Base-by-base conservation (phyloP, 192 early-diverging fungal genomes). In the Borealophlyctis nickersoniae region DNA sequence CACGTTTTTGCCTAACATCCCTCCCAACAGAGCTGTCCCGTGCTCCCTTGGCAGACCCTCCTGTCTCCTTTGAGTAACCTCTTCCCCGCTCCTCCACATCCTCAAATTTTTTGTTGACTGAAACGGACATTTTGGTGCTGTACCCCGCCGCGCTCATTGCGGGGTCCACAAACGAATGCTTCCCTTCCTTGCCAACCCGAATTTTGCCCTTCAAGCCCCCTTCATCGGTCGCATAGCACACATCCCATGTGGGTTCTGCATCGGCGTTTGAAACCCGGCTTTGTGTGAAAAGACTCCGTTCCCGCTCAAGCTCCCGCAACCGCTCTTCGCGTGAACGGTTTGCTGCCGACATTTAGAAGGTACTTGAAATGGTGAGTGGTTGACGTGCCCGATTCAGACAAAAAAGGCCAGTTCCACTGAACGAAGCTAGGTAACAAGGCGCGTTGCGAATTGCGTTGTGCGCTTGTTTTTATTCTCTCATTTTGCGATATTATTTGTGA, bases 261-360 rank as follows among this genome's bases (percentile, higher is more conserved):
- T 23, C 24, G 11, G 11, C 22, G n/a, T 30, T 19, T 19, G 27
- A 23, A 19, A 59, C 52, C 9, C 35, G n/a, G 30, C 35, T 57
- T 52, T 58, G 24, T 2, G 53, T 32, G 29, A 57, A 71, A 22
- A 65, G 60, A 28, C 36, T 4, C 16, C 69, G 69, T 34, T 71
- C 69, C 24, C 61, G 56, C 32, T 71, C 69, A 19, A 71, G 55
- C 4, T 71, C 52, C 22, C 69, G 69, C 11, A 71, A 61, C n/a
- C 69, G 69, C 14, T 71, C 62, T 34, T 64, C 29, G 9, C 69
- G 60, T 9, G 58, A 45, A n/a, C n/a, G n/a, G n/a, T n/a, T n/a
- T n/a, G n/a, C n/a, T n/a, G n/a, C n/a, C n/a, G n/a, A n/a, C n/a
- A n/a, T n/a, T n/a, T n/a, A n/a, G n/a, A n/a, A n/a, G n/a, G n/a